Base-by-base conservation (phyloP, 2,329 filamentous ascomycete genomes). In the Aspergillus sp. region DNA sequence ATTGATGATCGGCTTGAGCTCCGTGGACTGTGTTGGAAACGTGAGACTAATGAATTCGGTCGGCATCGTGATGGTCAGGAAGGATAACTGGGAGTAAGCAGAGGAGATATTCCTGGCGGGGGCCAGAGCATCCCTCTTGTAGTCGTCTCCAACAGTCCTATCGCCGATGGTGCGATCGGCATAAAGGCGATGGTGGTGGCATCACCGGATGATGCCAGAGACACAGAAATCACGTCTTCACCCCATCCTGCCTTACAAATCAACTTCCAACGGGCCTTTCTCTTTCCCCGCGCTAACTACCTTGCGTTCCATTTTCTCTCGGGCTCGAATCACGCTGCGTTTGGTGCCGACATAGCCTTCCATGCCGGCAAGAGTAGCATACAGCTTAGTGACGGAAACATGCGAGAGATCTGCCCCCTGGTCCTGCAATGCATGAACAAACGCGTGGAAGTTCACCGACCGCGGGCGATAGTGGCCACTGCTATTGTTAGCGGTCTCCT, bases 391-490 rank as follows among this genome's bases (percentile, higher is more conserved):
- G 46, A 96, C 90, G 17, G 86, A 89, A 11, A 96, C 86, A 24
- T 84, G 87, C 14, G 83, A 85, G 84, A 93, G 90, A 72, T 97
- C 92, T 0, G 89, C 91, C 1, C 89, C 89, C 33, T 84, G 84
- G 1, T 87, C 86, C 64, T 87, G 85, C 4, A 97, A 79, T 8
- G 82, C 87, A 60, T 86, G 84, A 2, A 96, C 84, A 67, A 96
- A 96, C 1, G 88, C 87, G 31, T 89, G 86, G 69, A 96, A 96
- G 70, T 93, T 96, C 60, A 85, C 84, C 1, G 90, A 85, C 0
- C 92, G 90, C 0, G 92, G 92, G 0, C 91, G 85, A 71, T 96
- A 96, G 74, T 96, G 92, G 0, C 92, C 92, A 66, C 84, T 88
- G 1, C 86, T 2, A 75, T 2, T 84, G 68, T 63, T 64, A 70